Evolutionary conservation across 805 yeast genomes (phyloP), one percentile per base, ranked within the genome.

Genomic region (Saccharomycopsis babjevae): DNA sequence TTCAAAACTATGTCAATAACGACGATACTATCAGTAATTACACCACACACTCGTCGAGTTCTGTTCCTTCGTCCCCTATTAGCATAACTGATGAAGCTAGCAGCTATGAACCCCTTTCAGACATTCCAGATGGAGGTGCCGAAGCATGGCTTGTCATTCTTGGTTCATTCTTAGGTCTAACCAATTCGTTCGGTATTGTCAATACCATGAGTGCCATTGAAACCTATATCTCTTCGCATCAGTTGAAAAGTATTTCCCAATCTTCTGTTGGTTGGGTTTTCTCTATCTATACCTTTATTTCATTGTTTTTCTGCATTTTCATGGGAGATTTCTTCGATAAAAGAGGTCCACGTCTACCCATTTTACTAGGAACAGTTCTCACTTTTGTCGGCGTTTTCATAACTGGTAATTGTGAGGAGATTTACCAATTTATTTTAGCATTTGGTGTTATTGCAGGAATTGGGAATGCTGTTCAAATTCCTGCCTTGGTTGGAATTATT

Each of bases 211-310:
- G 91, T 59, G 86, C 84, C 0, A 76, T 86, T 46, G 88, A 86
- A 70, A 81, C 88, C 0, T 85, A 83, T 68, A 77, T 86, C 1
- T 72, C 81, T 2, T 70, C 71, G 18, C 79, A 85, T 67, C 84
- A 83, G 63, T 73, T 87, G 61, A 67, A 68, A 6, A 65, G 75
- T 39, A 69, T 76, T 25, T 69, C 78, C 16, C 74, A 82, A 16
- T 75, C 84, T 22, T 70, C 81, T 1, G 75, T 85, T 4, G 82
- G 89, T 0, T 88, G 93, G 94, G 80, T 87, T 61, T 88, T 87
- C 67, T 79, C 73, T 5, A 65, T 72, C 10, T 68, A 67, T 57
- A 64, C 71, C 1, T 68, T 68, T 30, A 59, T 68, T 20, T 66
- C 71, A 3, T 68, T 68, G 52, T 66, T 71, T 1, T 64, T 74